Evolutionary conservation across 2,329 filamentous ascomycete species (phyloP).

Genomic region (Zasmidium angulare): DNA sequence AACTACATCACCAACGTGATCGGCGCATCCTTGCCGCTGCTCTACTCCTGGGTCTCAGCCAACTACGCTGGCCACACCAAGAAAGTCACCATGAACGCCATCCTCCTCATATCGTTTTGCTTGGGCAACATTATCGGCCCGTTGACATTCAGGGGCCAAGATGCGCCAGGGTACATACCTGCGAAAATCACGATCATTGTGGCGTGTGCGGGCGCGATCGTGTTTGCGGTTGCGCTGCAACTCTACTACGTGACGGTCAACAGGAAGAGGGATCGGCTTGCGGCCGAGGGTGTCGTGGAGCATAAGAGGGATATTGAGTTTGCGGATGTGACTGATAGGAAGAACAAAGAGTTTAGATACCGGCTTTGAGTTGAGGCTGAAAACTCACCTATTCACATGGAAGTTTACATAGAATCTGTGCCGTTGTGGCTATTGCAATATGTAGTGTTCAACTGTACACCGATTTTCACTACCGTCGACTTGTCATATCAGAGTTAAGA

Average conservation of each 20-base stretch:
- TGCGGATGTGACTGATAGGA: constrained; percentile 31
- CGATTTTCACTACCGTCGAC: no score
- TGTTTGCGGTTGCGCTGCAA: constrained; percentile 48
- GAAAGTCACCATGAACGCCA: constrained; percentile 57
- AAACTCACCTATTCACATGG: no score
- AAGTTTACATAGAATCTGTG: no score
- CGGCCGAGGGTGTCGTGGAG: constrained; percentile 1
- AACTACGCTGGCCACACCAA: constrained; percentile 73
- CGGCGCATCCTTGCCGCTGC: constrained; percentile 38
- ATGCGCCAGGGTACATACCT: constrained; percentile 41
- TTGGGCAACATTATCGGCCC: constrained; percentile 46
- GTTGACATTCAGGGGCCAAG: constrained; percentile 38
- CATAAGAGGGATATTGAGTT: constrained; percentile 25
- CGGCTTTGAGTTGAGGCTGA: no score
- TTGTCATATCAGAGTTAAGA: no score
- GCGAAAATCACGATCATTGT: constrained; percentile 46
- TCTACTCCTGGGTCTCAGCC: constrained; percentile 37
- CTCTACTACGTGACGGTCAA: constrained; percentile 53
- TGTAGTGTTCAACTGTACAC: no score
- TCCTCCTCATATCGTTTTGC: constrained; percentile 38
- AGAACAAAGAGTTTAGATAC: constrained; percentile 31
- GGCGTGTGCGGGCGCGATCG: constrained; percentile 34
- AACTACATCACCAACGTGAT: constrained; percentile 43
- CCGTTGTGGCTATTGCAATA: no score
- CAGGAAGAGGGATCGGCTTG: constrained; percentile 29